Percentiles rank a stretch among this genome's conserved stretches.
These are phyloP conservation scores for Cucurbita argyrosperma DNA, from an alignment of 306 rosid species.

Conservation along the genomic window DNA sequence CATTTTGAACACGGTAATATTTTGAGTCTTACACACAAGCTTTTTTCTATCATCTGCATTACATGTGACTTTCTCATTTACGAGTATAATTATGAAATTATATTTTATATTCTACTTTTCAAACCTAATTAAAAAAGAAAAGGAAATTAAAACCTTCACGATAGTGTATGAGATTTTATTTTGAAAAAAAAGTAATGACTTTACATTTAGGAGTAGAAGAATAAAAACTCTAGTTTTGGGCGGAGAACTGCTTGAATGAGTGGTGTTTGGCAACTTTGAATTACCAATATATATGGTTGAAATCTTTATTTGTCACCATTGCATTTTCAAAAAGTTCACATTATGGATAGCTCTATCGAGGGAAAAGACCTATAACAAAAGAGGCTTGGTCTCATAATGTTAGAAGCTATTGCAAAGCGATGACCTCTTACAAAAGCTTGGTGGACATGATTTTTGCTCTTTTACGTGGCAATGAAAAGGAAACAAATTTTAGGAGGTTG, in stretches of 20 bases:
- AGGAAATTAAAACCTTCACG: background rate
- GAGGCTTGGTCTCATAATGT: background rate
- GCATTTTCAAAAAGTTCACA: background rate
- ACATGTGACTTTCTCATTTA: background rate
- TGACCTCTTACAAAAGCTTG: background rate
- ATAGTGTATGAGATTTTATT: background rate
- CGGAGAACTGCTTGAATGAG: background rate
- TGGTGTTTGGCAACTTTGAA: background rate
- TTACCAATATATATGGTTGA: background rate
- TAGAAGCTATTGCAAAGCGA: background rate
- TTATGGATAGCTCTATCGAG: background rate
- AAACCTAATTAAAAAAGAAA: background rate
- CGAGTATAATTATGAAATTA: background rate
- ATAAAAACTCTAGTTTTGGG: background rate
- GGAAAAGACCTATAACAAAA: background rate
- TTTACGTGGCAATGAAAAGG: background rate
- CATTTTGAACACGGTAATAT: constrained; percentile 64
- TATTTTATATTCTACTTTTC: background rate
- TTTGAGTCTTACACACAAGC: background rate
- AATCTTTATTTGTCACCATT: background rate
- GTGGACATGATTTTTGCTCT: background rate
- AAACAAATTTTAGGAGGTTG: background rate
- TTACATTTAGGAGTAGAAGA: background rate
- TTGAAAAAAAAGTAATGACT: background rate
- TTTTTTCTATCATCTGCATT: background rate